Base-by-base conservation (phyloP, 2,329 filamentous ascomycete genomes). In the Diaporthe vaccinii region DNA sequence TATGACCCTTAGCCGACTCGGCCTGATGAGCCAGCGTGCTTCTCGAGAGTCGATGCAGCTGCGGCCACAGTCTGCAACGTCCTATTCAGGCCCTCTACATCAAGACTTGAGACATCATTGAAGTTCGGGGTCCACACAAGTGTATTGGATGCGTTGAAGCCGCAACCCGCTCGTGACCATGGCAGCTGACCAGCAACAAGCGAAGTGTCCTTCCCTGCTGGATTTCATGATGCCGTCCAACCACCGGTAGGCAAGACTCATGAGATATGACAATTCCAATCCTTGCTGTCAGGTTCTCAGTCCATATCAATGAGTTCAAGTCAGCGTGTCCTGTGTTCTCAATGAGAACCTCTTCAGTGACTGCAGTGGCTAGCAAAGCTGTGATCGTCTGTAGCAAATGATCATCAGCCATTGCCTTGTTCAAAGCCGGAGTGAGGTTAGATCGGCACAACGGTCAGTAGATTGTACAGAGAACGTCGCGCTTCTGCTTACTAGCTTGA, bases 121-220 rank as follows among this genome's bases (percentile, higher is more conserved):
- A 58, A 58, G 55, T 58, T 58, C 28, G 55, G 28, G 55, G 31
- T 36, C 28, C 55, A 58, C 55, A 36, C 28, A 15, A 58, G 14
- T 17, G 55, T 58, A 58, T 58, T 58, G 34, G 55, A 36, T 58
- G 55, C 51, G 51, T 55, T 55, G 51, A 55, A 55, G 22, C 51
- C 51, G 51, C 22, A 55, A 28, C 51, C 51, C 51, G 51, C 28
- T 3, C 28, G 51, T 28, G 51, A 55, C n/a, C 51, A 55, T 28
- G 25, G 51, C 25, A 55, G 51, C 51, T 55, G 25, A 55, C n/a
- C 51, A 55, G 4, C 51, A 55, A n/a, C 25, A 55, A 17, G n/a
- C 22, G n/a, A 55, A n/a, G 12, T 55, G 14, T 17, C 51, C 1
- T 55, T 55, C 22, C 51, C n/a, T 31, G 14, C 51, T 55, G 28